These are phyloP conservation scores for Mimosa pudica DNA, from an alignment of 306 rosid species.

Conservation along the genomic window DNA sequence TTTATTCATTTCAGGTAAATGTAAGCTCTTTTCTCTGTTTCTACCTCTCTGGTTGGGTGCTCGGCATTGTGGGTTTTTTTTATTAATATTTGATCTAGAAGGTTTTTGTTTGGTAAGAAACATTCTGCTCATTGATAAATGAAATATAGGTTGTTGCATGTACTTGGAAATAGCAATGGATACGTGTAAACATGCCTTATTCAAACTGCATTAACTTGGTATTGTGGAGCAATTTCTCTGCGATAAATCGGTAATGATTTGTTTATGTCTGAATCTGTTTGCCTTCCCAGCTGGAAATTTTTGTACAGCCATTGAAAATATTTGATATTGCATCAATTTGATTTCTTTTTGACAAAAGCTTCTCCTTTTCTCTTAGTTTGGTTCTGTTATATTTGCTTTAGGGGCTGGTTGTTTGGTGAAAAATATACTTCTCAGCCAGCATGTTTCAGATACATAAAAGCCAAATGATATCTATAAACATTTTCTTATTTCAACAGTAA, in stretches of 20 bases:
- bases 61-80: slow-evolving; percentile 17
- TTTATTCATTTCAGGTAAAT: slow-evolving; percentile 49
- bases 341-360: slow-evolving; percentile 42
- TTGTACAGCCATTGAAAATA: slow-evolving; percentile 19
- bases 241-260: slow-evolving; percentile 30
- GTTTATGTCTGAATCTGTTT: slow-evolving; percentile 17
- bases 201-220: background rate
- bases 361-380: slow-evolving; percentile 5
- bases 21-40: background rate
- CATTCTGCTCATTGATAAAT: slow-evolving; percentile 17
- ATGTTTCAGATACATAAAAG: slow-evolving; percentile 25
- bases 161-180: background rate
- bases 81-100: slow-evolving; percentile 25
- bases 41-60: background rate
- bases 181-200: background rate
- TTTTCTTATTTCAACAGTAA: slow-evolving; percentile 19
- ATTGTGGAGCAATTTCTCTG: slow-evolving; percentile 22
- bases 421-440: background rate
- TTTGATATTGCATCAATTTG: slow-evolving; percentile 36
- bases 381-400: slow-evolving; percentile 29
- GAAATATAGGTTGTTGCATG: slow-evolving; percentile 2
- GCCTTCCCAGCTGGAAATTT: slow-evolving; percentile 31
- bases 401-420: slow-evolving; percentile 21
- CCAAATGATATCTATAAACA: slow-evolving; percentile 4
- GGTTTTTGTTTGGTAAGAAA: slow-evolving; percentile 19